These are phyloP conservation scores for Claviceps sorghi DNA, from an alignment of 2,329 filamentous ascomycete species.

Conservation along the genomic window DNA sequence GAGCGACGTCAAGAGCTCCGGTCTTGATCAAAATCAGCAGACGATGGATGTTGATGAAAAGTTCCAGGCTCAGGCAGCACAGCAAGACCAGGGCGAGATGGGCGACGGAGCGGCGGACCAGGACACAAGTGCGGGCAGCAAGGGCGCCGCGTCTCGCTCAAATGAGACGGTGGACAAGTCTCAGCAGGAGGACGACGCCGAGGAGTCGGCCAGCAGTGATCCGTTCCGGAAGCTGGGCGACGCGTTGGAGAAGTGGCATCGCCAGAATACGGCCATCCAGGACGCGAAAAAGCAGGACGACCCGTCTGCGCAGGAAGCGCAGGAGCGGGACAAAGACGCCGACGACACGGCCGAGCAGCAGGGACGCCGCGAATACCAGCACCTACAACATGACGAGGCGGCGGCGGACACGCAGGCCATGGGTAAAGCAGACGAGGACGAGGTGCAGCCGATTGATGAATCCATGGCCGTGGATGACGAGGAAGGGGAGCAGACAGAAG, in stretches of 20 bases:
- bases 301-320: constrained; percentile 17
- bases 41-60: constrained; percentile 48
- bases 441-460: constrained; percentile 73
- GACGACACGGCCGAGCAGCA: constrained; percentile 49
- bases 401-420: constrained; percentile 81
- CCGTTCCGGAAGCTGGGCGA: constrained; percentile 93
- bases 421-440: constrained; percentile 75
- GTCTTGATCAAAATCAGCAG: constrained; percentile 50
- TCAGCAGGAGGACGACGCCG: constrained; percentile 29
- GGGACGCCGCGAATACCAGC: constrained; percentile 76
- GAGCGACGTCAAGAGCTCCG: constrained; percentile 48
- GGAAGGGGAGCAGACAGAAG: constrained; percentile 51
- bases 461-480: constrained; percentile 77
- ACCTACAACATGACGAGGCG: constrained; percentile 71
- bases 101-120: constrained; percentile 51
- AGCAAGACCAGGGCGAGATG: constrained; percentile 51
- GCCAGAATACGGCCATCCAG: constrained; percentile 70
- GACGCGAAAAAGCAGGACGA: constrained; percentile 29
- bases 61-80: constrained; percentile 43
- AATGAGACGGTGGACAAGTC: constrained; percentile 34
- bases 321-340: constrained; percentile 24
- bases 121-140: constrained; percentile 47
- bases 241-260: constrained; percentile 82
- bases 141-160: constrained; percentile 38
- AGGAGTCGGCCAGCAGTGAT: constrained; percentile 36